Base-by-base conservation (phyloP, 2,329 filamentous ascomycete species). In the Grosmannia clavigera region DNA sequence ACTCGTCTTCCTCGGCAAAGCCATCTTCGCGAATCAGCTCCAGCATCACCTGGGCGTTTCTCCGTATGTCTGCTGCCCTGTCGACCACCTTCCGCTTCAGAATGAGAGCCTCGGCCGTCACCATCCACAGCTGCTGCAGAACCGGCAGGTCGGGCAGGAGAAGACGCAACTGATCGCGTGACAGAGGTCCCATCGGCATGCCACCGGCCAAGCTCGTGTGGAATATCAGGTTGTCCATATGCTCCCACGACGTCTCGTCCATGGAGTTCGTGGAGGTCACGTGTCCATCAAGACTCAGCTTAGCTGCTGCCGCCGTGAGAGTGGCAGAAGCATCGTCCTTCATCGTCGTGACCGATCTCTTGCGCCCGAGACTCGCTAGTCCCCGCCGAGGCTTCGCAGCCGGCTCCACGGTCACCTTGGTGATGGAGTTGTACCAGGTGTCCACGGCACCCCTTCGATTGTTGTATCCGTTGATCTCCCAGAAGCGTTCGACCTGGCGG, bases 391-490 rank as follows among this genome's bases (percentile, higher is more conserved):
- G 73, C 66, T 82, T 85, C 22, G 48, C 60, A 6, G 75, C 65
- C 10, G 75, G 66, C 40, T 79, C 78, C 6, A 69, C 58, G 25
- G 70, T 67, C 10, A 78, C 78, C 61, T 74, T 78, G 2, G 75
- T 73, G 10, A 86, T 69, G 22, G 73, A 74, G 50, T 75, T 75
- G 67, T 80, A 84, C 82, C 82, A 86, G 5, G 67, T 72, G 65
- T 86, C 83, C 19, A 86, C 83, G 1, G 80, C 78, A 25, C 75
- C 75, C 60, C 82, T 76, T 38, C 83, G 75, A 58, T 74, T 75
- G 66, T 84, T 86, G 69, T 86, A 86, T 1, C 83, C 82, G 66
- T 84, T 84, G 48, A 83, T 82, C 66, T 85, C 82, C 83, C 83
- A 86, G 43, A 86, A 76, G 53, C 78, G 75, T 65, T 85, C 81